A percentile compares a stretch with the other conserved stretches of the same genome.
These are phyloP conservation scores for Parastagonospora avenae DNA, from an alignment of 2,329 filamentous ascomycete species.

Conservation along the genomic window DNA sequence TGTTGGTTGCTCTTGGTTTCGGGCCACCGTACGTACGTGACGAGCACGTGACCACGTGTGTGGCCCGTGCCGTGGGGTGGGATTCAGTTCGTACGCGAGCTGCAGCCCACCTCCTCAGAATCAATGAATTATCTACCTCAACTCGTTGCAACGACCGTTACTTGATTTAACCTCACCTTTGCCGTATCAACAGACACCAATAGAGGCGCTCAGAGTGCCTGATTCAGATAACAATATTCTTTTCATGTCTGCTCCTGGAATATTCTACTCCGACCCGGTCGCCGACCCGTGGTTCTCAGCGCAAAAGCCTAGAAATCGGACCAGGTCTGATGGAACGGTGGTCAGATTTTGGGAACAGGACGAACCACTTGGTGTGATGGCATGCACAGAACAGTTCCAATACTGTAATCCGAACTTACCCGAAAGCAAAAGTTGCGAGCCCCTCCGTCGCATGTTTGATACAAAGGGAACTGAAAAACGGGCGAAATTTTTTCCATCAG, in stretches of 20 bases:
- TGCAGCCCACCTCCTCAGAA: no score
- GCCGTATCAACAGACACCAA: no score
- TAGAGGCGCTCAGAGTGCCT: constrained; percentile 30
- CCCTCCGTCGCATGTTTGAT: constrained; percentile 18
- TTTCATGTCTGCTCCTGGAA: constrained; percentile 34
- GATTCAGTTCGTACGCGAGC: no score
- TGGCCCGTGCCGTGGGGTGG: no score
- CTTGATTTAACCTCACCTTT: no score
- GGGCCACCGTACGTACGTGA: no score
- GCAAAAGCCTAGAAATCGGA: constrained; percentile 7
- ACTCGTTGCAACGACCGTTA: no score
- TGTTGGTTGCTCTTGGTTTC: no score
- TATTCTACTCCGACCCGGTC: constrained; percentile 29
- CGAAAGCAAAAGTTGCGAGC: constrained; percentile 20
- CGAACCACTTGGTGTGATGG: constrained; percentile 26
- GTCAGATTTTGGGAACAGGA: constrained; percentile 10
- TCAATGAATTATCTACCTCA: no score
- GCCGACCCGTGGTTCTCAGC: constrained; percentile 42
- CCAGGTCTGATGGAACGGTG: constrained; percentile 4
- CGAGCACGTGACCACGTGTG: no score
- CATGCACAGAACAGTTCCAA: constrained; percentile 44
- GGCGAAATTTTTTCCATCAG: constrained; percentile 4
- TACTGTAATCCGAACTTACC: constrained; percentile 37
- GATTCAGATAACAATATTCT: constrained; percentile 41
- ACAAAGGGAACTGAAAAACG: background rate